Evolutionary conservation across 768 basidiomycete species (phyloP).

Genomic region (Kwoniella heveanensis): DNA sequence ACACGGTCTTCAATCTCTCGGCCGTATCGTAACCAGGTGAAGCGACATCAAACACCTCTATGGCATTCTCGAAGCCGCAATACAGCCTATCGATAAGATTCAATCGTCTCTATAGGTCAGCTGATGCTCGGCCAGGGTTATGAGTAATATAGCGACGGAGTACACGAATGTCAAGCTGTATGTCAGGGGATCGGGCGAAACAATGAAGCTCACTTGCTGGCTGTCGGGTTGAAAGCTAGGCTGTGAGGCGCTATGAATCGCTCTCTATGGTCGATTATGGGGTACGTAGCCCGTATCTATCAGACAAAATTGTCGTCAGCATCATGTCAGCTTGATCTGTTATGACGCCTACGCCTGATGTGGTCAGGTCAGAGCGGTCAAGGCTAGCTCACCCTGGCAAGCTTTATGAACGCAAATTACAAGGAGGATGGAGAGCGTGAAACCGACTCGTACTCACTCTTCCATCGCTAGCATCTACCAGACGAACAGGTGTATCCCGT

Average conservation of each 20-base stretch:
- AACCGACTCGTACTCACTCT: constrained; percentile 61
- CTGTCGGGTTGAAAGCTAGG: constrained; percentile 72
- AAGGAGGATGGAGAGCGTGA: neutral
- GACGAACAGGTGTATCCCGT: constrained; percentile 79
- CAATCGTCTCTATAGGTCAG: neutral
- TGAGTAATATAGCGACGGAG: too few species aligned
- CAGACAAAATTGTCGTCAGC: constrained; percentile 13
- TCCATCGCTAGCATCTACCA: constrained; percentile 77
- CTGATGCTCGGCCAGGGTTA: neutral
- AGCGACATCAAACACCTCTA: constrained; percentile 79
- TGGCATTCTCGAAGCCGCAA: constrained; percentile 81
- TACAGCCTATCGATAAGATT: constrained; percentile 64
- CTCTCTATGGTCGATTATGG: constrained; percentile 91
- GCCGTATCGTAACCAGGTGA: constrained; percentile 68
- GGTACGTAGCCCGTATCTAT: constrained; percentile 87
- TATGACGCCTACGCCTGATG: too few species aligned
- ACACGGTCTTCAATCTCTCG: constrained; percentile 68
- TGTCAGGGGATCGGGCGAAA: too few species aligned
- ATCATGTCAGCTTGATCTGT: neutral
- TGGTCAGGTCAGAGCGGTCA: too few species aligned
- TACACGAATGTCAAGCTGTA: too few species aligned
- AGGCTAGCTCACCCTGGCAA: too few species aligned
- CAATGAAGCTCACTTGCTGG: constrained; percentile 62
- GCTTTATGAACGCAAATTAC: too few species aligned
- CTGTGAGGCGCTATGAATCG: constrained; percentile 83